These are phyloP conservation scores for Plasmodium adleri DNA, from an alignment of 169 alveolate species.

Conservation along the genomic window DNA sequence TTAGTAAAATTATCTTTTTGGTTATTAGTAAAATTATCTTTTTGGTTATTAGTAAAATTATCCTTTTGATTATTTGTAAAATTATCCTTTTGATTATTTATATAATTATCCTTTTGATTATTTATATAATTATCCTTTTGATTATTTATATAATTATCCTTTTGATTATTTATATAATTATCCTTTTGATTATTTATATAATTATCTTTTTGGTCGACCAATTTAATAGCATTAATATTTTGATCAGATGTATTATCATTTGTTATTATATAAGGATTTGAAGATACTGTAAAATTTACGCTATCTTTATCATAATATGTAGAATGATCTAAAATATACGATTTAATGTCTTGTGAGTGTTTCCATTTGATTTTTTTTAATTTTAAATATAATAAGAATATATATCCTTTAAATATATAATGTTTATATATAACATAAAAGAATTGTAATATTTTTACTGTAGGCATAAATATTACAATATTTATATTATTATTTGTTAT, in stretches of 20 bases:
- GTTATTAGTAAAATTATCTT: too few relatives aligned
- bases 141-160: too few relatives aligned
- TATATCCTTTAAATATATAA: conserved; percentile 66
- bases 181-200: neutral
- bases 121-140: too few relatives aligned
- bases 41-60: too few relatives aligned
- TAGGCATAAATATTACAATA: conserved; percentile 65
- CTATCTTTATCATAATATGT: conserved; percentile 40
- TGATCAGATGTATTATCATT: neutral
- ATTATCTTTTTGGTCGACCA: neutral
- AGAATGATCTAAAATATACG: neutral
- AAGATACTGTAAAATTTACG: conserved; percentile 46
- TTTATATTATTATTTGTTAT: conserved; percentile 26
- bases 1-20: neutral
- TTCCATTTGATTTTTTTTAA: neutral
- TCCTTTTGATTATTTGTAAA: too few relatives aligned
- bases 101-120: too few relatives aligned
- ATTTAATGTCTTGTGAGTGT: neutral
- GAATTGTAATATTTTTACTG: conserved; percentile 73
- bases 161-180: too few relatives aligned
- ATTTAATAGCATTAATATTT: too few relatives aligned
- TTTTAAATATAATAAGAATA: conserved; percentile 50
- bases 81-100: too few relatives aligned
- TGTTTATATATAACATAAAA: conserved; percentile 63
- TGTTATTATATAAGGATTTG: conserved; percentile 19